These are phyloP conservation scores for Fraxinus sp. DNA, from an alignment of 305 asterid species.

Conservation along the genomic window DNA sequence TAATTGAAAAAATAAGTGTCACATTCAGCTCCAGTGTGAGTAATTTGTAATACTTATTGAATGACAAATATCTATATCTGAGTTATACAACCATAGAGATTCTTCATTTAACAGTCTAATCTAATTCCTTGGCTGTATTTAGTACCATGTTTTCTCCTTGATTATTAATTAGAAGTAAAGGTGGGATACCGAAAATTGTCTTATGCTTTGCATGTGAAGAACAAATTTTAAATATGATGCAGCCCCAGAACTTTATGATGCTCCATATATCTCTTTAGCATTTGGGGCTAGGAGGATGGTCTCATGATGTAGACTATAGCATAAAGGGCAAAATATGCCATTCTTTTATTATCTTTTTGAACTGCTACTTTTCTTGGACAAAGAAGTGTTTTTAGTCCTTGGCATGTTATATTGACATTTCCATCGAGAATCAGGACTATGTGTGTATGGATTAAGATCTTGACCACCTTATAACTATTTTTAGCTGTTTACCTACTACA, in stretches of 20 bases:
- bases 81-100: background rate
- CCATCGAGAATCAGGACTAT: slow-evolving; percentile 2
- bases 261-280: background rate
- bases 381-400: background rate
- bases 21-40: slow-evolving; percentile 41
- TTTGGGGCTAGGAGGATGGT: slow-evolving; percentile 3
- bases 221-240: slow-evolving; percentile 2
- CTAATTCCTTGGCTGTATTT: background rate
- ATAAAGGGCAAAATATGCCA: background rate
- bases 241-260: background rate
- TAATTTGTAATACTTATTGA: background rate
- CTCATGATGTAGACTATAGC: slow-evolving; percentile 2
- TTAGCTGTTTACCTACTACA: background rate
- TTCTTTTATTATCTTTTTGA: slow-evolving; percentile 6
- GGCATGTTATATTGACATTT: slow-evolving; percentile 1
- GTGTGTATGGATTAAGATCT: background rate
- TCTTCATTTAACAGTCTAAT: background rate
- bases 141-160: slow-evolving; percentile 1
- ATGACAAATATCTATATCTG: background rate
- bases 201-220: slow-evolving; percentile 13
- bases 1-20: slow-evolving; percentile 94
- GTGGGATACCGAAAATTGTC: slow-evolving; percentile 2
- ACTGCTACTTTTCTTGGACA: background rate
- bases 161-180: background rate
- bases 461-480: background rate